A percentile compares a stretch with the other conserved stretches of the same genome.
Evolutionary conservation across 2,329 filamentous ascomycete genomes (phyloP).

Genomic region (Fonsecaea nubica): DNA sequence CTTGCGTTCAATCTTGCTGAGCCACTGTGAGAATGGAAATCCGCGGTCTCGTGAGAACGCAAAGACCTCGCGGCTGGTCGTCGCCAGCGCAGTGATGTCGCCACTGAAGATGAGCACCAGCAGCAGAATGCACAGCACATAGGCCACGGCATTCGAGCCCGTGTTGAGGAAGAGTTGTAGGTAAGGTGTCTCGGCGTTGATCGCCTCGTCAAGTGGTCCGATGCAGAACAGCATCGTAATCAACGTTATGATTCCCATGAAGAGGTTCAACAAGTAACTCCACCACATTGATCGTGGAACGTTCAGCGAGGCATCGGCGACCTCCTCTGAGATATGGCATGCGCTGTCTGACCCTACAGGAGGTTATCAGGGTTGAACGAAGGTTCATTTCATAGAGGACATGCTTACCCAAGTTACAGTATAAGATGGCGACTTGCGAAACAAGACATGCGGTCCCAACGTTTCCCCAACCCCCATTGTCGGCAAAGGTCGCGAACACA

Average conservation of each 20-base stretch:
- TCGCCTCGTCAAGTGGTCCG: conserved; percentile 44
- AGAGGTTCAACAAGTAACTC: conserved; percentile 54
- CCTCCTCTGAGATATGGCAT: conserved; percentile 49
- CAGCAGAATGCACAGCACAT: conserved; percentile 24
- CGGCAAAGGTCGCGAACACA: conserved; percentile 42
- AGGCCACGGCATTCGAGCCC: conserved; percentile 22
- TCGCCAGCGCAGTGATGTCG: conserved; percentile 34
- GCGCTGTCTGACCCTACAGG: conserved; percentile 16
- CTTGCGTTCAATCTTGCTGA: conserved; percentile 40
- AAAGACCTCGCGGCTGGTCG: conserved; percentile 32
- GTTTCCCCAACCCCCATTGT: conserved; percentile 42
- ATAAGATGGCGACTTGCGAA: conserved; percentile 28
- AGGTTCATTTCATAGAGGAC: too few relatives aligned
- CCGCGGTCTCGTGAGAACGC: conserved; percentile 54
- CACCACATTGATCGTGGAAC: conserved; percentile 57
- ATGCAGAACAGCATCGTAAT: conserved; percentile 54
- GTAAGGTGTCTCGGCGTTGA: conserved; percentile 42
- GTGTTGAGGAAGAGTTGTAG: conserved; percentile 33
- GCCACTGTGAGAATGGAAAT: conserved; percentile 51
- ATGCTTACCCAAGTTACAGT: conserved; percentile 32
- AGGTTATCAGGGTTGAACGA: background rate
- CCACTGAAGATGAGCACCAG: conserved; percentile 29
- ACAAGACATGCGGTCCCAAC: conserved; percentile 37
- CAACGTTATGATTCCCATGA: conserved; percentile 54
- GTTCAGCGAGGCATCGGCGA: conserved; percentile 53